Evolutionary conservation across 768 basidiomycete genomes (phyloP), one percentile per base, ranked within the genome.

Genomic region (Phanerodontia chrysosporium): DNA sequence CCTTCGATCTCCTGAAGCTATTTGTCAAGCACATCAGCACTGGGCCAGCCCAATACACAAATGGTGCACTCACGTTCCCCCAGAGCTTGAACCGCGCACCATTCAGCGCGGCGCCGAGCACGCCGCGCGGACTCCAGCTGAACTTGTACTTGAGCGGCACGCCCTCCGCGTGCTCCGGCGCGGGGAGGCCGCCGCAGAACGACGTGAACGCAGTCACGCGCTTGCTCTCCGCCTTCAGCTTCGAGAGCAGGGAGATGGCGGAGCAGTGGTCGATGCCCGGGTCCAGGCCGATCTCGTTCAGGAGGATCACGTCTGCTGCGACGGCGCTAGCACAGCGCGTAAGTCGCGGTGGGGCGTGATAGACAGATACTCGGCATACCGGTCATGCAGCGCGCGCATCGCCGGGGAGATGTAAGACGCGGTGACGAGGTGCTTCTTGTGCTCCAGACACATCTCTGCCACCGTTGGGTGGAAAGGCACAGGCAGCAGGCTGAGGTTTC

Each of bases 151-250:
- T 80, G 10, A 95, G 74, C 1, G 93, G 92, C 16, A 88, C 83
- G 61, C 77, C 71, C 9, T 68, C 73, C 22, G 78, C 78, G 30
- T 71, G 67, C 45, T 89, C 89, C 0, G 91, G 91, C 0, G 88
- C 86, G 0, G 95, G 95, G 3, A 98, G 76, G 1, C 95, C 95
- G 1, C 95, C 95, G 57, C 95, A 98, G 78, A 95, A 95, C 0
- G 92, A 94, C 1, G 84, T 84, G 70, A 96, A 97, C 0, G 89
- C 87, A 0, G 80, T 67, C 10, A 93, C 77, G 14, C 75, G 70
- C 69, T 84, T 87, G 22, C 77, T 78, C 63, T 83, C 72, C 9
- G 71, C 66, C 36, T 76, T 76, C 2, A 89, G 72, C 27, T 76
- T 73, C 22, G 76, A 73, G 29, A 95, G 72, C 16, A 96, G 75